Percentiles rank a stretch among this genome's conserved stretches.
Evolutionary conservation across 2,329 filamentous ascomycete genomes (phyloP).

Genomic region (Helicocarpus griseus): DNA sequence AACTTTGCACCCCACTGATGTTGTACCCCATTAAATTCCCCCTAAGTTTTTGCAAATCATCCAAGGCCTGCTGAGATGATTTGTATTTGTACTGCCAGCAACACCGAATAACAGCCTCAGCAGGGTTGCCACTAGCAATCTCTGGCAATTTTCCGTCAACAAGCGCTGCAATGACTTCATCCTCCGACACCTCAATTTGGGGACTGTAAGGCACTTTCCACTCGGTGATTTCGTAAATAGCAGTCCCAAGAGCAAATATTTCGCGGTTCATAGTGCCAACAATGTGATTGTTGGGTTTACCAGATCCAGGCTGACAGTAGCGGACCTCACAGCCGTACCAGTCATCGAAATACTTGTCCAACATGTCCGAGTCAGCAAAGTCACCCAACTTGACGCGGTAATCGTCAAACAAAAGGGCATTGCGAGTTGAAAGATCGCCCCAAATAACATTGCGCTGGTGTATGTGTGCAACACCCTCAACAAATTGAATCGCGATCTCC

Average conservation of each 20-base stretch:
- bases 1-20: background rate
- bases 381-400: slow-evolving; percentile 6
- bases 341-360: slow-evolving; percentile 3
- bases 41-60: slow-evolving; percentile 4
- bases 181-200: slow-evolving; percentile 2
- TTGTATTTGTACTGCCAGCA: slow-evolving; percentile 5
- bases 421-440: slow-evolving; percentile 7
- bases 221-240: slow-evolving; percentile 6
- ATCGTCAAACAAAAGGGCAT: slow-evolving; percentile 6
- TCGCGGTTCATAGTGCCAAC: slow-evolving; percentile 8
- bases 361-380: slow-evolving; percentile 5
- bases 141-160: slow-evolving; percentile 4
- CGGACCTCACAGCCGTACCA: slow-evolving; percentile 8
- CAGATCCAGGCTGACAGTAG: slow-evolving; percentile 7
- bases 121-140: slow-evolving; percentile 2
- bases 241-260: slow-evolving; percentile 8
- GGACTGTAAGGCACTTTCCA: slow-evolving; percentile 6
- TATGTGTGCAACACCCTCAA: slow-evolving; percentile 4
- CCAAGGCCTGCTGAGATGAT: slow-evolving; percentile 3
- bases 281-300: slow-evolving; percentile 1
- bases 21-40: background rate
- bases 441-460: slow-evolving; percentile 3
- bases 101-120: background rate
- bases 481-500: slow-evolving; percentile 6
- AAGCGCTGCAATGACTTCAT: slow-evolving; percentile 4